These are phyloP conservation scores for Abortiporus biennis DNA, from an alignment of 1,284 basidiomycete genomes.

Conservation along the genomic window DNA sequence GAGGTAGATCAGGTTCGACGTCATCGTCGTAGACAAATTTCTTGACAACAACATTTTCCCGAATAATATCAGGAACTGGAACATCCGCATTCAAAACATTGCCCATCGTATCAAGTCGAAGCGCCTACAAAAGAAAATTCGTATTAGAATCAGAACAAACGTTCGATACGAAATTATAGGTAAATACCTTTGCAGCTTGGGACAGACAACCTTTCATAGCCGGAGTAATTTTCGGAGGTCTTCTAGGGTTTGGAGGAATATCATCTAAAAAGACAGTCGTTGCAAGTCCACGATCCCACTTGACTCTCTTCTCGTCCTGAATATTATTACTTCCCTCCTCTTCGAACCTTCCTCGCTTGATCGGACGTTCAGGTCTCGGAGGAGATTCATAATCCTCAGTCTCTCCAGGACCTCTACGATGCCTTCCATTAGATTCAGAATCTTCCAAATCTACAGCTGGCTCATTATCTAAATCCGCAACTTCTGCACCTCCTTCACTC, in stretches of 20 bases:
- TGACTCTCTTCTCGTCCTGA: conserved; percentile 48
- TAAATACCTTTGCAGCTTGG: conserved; percentile 53
- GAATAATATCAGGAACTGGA: conserved; percentile 56
- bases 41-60: conserved; percentile 68
- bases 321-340: conserved; percentile 21
- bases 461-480: conserved; percentile 23
- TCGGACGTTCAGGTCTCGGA: conserved; percentile 31
- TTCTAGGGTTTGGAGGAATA: conserved; percentile 41
- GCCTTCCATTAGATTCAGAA: conserved; percentile 28
- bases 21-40: conserved; percentile 83
- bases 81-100: conserved; percentile 61
- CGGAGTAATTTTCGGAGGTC: conserved; percentile 33
- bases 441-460: conserved; percentile 15
- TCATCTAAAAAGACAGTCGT: conserved; percentile 58
- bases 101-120: conserved; percentile 68
- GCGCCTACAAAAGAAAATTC: conserved; percentile 33
- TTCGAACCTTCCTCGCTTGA: conserved; percentile 30
- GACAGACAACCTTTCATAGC: conserved; percentile 62
- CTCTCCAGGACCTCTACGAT: conserved; percentile 68
- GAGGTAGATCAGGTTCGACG: conserved; percentile 32
- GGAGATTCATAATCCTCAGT: conserved; percentile 79
- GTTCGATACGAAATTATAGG: conserved; percentile 8
- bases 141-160: not conserved
- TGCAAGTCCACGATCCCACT: conserved; percentile 73
- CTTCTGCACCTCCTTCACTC: conserved; percentile 27